These are phyloP conservation scores for Lactarius trivialis DNA, from an alignment of 768 basidiomycete species.

Conservation along the genomic window DNA sequence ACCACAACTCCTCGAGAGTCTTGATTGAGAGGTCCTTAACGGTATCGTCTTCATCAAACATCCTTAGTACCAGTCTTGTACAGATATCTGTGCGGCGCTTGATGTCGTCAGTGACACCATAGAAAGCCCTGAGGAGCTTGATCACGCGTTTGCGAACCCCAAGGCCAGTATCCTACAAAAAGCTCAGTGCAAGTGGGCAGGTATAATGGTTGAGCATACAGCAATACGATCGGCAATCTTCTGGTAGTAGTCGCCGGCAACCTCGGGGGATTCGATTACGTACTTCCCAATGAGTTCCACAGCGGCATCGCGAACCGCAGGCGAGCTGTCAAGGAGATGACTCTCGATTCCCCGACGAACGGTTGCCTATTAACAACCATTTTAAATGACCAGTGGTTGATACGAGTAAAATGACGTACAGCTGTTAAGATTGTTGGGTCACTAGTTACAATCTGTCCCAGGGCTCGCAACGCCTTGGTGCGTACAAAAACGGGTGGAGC, in stretches of 20 bases:
- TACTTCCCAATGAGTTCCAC: conserved; percentile 98
- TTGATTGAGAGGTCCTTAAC: conserved; percentile 92
- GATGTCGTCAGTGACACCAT: conserved; percentile 54
- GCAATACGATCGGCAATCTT: conserved; percentile 87
- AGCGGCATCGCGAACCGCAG: conserved; percentile 93
- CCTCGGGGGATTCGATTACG: conserved; percentile 79
- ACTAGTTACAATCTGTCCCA: conserved; percentile 84
- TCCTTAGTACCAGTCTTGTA: conserved; percentile 71
- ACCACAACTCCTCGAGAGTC: conserved; percentile 89
- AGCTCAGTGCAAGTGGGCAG: background rate
- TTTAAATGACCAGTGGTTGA: background rate
- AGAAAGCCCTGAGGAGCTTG: conserved; percentile 84
- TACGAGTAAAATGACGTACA: conserved; percentile 38
- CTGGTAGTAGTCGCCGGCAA: conserved; percentile 85
- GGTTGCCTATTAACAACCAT: conserved; percentile 43
- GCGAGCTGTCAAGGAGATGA: conserved; percentile 85
- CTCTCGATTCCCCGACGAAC: conserved; percentile 85
- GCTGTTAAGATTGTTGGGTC: conserved; percentile 77
- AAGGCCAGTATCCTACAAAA: conserved; percentile 79
- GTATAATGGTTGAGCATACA: conserved; percentile 39
- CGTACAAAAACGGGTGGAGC: conserved; percentile 86
- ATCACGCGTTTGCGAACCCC: conserved; percentile 93
- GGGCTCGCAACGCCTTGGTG: conserved; percentile 85
- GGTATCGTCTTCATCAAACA: conserved; percentile 89
- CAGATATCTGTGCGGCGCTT: conserved; percentile 71